These are phyloP conservation scores for Aspergillus sp. DNA, from an alignment of 2,329 filamentous ascomycete species.

Conservation along the genomic window DNA sequence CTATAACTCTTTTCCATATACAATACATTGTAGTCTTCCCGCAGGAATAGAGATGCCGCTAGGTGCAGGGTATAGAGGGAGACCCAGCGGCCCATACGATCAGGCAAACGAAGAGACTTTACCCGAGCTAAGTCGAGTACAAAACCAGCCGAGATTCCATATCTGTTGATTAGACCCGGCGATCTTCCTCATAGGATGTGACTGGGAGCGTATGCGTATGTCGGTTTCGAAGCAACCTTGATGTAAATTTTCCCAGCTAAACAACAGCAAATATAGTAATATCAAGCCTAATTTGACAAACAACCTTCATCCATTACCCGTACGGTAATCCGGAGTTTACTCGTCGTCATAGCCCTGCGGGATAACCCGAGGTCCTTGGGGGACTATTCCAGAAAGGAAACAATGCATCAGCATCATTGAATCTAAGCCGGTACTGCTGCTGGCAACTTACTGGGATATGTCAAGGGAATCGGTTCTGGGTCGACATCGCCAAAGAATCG, in stretches of 20 bases:
- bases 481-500: constrained; percentile 70
- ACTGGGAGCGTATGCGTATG: background rate
- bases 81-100: background rate
- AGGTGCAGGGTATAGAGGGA: constrained; percentile 8
- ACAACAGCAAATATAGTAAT: constrained; percentile 16
- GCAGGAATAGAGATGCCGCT: background rate
- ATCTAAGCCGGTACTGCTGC: background rate
- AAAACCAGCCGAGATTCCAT: background rate
- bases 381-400: constrained; percentile 34
- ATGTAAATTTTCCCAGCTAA: constrained; percentile 18
- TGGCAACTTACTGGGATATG: constrained; percentile 79
- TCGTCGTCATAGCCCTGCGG: constrained; percentile 50
- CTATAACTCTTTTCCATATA: constrained; percentile 20
- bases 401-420: background rate
- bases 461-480: constrained; percentile 73
- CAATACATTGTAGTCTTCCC: constrained; percentile 17
- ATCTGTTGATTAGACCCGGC: background rate
- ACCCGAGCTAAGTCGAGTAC: background rate
- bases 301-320: constrained; percentile 12
- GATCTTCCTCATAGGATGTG: background rate
- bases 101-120: background rate
- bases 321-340: constrained; percentile 18
- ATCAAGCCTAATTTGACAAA: constrained; percentile 14
- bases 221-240: background rate
- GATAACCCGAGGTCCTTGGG: constrained; percentile 45